Conservation (phyloP, 495 filamentous ascomycete genomes). For the Penicillium waksmanii region DNA sequence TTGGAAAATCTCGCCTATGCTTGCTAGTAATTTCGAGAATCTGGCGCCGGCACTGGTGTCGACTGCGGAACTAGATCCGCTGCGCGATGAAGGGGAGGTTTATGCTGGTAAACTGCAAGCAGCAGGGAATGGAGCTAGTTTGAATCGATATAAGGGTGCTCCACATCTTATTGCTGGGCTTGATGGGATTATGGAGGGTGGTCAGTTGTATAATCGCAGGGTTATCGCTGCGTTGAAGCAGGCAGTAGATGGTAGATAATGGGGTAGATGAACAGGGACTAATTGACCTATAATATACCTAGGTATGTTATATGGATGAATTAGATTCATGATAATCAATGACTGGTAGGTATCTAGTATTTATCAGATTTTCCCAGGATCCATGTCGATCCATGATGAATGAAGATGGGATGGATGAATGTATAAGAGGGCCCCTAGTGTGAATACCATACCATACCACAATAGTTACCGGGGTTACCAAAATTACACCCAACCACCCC, state of each 20-base stretch:
- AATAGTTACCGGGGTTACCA: constrained; percentile 11
- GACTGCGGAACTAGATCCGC: constrained; percentile 48
- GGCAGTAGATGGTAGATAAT: constrained; percentile 22
- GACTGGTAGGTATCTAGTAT: background rate
- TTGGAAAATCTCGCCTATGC: constrained; percentile 46
- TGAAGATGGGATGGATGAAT: constrained; percentile 12
- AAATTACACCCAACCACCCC: background rate
- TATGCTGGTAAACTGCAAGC: constrained; percentile 47
- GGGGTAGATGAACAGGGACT: constrained; percentile 2
- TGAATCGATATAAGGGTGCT: constrained; percentile 35
- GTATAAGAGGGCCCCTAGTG: constrained; percentile 10
- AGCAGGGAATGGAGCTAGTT: constrained; percentile 39
- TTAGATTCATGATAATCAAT: background rate
- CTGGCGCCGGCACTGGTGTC: constrained; percentile 51
- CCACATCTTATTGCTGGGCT: constrained; percentile 40
- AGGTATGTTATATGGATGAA: too few species aligned
- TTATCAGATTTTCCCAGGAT: too few species aligned
- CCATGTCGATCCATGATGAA: too few species aligned
- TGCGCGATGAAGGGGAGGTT: constrained; percentile 49
- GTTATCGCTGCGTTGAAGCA: constrained; percentile 35
- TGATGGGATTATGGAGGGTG: constrained; percentile 39
- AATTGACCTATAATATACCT: too few species aligned
- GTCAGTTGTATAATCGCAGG: constrained; percentile 31
- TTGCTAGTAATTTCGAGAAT: constrained; percentile 35
- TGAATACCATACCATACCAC: constrained; percentile 31